These are phyloP conservation scores for Globisporangium viniferum DNA, from an alignment of 352 stramenopile genomes.

Conservation along the genomic window DNA sequence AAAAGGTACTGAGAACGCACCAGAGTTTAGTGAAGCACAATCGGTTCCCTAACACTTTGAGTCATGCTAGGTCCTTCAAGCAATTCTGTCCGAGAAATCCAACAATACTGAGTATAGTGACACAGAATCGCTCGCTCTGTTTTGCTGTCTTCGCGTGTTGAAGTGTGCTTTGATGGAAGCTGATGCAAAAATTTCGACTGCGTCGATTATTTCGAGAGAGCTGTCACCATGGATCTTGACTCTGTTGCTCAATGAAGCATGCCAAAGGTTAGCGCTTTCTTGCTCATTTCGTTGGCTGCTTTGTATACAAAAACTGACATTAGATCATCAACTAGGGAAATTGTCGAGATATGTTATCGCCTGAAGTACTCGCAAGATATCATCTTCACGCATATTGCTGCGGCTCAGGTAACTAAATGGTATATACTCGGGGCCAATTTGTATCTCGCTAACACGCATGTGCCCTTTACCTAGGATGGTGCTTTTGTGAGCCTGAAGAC, in stretches of 20 bases:
- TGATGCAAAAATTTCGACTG: background rate
- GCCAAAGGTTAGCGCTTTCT: background rate
- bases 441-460: background rate
- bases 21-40: background rate
- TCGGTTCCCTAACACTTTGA: background rate
- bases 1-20: background rate
- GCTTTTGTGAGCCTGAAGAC: background rate
- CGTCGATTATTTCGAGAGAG: background rate
- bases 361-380: background rate
- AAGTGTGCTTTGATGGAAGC: background rate
- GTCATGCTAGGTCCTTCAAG: background rate
- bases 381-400: background rate
- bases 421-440: background rate
- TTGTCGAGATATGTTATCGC: background rate
- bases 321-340: background rate
- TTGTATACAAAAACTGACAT: background rate
- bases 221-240: background rate
- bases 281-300: background rate
- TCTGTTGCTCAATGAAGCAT: background rate
- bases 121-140: background rate
- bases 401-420: background rate
- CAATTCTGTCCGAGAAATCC: background rate
- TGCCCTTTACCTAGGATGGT: background rate
- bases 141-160: background rate
- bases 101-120: background rate